Conservation (phyloP, 2,329 filamentous ascomycete species). For the Hymenoscyphus fructigenus region DNA sequence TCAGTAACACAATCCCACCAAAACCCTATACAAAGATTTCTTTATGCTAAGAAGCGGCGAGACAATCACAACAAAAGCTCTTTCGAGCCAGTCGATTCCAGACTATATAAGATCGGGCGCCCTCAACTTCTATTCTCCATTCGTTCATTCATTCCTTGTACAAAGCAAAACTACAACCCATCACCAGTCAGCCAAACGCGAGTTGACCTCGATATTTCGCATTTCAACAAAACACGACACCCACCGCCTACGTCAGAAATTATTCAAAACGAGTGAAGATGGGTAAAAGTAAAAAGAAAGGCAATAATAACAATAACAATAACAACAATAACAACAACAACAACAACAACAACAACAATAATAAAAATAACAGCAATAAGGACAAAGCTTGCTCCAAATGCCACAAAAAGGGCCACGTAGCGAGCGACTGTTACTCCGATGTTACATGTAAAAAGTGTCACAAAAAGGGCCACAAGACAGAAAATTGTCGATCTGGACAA, state of each 20-base stretch:
- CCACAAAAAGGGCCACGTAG: not conserved
- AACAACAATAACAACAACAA: not conserved
- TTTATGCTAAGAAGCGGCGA: too few species aligned
- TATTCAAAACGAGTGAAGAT: not conserved
- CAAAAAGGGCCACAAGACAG: not conserved
- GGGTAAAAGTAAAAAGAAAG: not conserved
- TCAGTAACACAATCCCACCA: too few species aligned
- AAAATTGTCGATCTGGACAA: not conserved
- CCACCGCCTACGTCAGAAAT: not conserved
- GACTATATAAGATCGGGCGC: not conserved
- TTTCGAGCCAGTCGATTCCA: not conserved
- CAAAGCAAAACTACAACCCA: not conserved
- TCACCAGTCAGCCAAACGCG: not conserved
- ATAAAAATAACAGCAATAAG: not conserved
- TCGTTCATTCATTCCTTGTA: not conserved
- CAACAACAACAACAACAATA: not conserved
- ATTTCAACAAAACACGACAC: not conserved
- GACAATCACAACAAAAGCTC: not conserved
- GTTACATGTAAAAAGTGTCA: not conserved
- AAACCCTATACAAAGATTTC: too few species aligned
- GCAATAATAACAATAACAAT: not conserved
- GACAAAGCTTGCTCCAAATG: not conserved
- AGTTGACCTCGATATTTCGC: not conserved
- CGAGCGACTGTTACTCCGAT: not conserved
- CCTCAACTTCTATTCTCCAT: not conserved